Base-by-base conservation (phyloP, 2,329 filamentous ascomycete species). In the Colletotrichum sp. region DNA sequence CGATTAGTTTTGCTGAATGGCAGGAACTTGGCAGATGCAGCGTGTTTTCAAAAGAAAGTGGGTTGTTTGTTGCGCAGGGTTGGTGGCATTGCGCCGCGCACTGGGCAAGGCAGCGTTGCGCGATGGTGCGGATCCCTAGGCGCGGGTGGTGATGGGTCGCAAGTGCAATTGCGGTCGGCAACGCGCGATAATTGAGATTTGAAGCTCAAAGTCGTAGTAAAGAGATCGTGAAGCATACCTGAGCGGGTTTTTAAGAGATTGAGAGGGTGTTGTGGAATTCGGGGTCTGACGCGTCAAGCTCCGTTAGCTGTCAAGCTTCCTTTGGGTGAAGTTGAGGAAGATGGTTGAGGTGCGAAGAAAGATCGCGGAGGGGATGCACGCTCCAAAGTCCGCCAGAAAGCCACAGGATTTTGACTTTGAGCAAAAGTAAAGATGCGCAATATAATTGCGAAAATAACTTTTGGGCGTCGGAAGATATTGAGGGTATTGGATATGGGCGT, bases 151-250 rank as follows among this genome's bases (percentile, higher is more conserved):
- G 52, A 32, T 24, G 32, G 32, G 82, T 83, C 84, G 84, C 84
- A 85, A 84, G 80, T 69, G 81, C 82, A 82, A 87, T 87, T 87
- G 86, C 80, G 76, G 61, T 32, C 72, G 80, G 78, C 78, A 78
- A 80, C 77, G 79, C 78, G 79, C 79, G 57, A 77, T 79, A 84
- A 84, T 79, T 78, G 79, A 74, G 76, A 79, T 79, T 82, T 82
- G 80, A 85, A 87, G 82, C 82, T 83, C 74, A 64, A 70, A 85
- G 84, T 81, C 21, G 76, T 75, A 34, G 55, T 70, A 72, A 77
- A 30, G 65, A 76, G 72, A 79, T 59, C 21, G 36, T 76, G 73
- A 81, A 81, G 81, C 86, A 82, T 85, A 87, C 86, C 82, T 84
- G 81, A 77, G 78, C 34, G 67, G 74, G 64, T 69, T 78, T 82